Percentiles rank a stretch among this genome's conserved stretches.
Evolutionary conservation across 2,329 filamentous ascomycete species (phyloP).

Genomic region (Cryoendolithus antarcticus): DNA sequence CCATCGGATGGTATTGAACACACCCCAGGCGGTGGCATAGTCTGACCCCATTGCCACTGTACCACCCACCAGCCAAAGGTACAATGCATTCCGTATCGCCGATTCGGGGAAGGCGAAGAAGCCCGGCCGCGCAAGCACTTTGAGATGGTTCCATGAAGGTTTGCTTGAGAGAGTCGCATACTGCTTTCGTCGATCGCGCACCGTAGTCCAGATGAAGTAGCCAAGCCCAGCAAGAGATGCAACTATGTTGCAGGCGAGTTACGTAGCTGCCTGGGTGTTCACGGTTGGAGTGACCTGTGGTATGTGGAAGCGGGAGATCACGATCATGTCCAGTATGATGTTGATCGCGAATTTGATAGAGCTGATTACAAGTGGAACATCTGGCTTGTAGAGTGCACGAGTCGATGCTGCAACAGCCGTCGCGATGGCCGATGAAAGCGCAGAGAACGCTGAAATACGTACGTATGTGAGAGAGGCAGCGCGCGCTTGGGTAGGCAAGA

Average conservation of each 20-base stretch:
- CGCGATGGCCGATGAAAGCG: constrained; percentile 50
- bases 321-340: constrained; percentile 52
- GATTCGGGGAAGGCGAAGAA: constrained; percentile 51
- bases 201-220: constrained; percentile 45
- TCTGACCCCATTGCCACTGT: constrained; percentile 51
- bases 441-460: constrained; percentile 50
- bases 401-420: constrained; percentile 50
- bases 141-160: constrained; percentile 35
- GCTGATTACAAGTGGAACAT: constrained; percentile 56
- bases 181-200: constrained; percentile 5
- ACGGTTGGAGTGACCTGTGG: constrained; percentile 41
- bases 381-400: constrained; percentile 54
- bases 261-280: constrained; percentile 52
- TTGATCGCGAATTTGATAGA: constrained; percentile 52
- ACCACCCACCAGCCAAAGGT: constrained; percentile 56
- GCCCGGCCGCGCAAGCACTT: constrained; percentile 44
- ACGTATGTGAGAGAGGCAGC: constrained; percentile 50
- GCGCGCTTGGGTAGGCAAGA: constrained; percentile 50
- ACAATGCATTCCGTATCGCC: constrained; percentile 54
- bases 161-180: constrained; percentile 1
- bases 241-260: constrained; percentile 47
- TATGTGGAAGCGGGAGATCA: constrained; percentile 56
- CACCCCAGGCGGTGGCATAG: constrained; percentile 61
- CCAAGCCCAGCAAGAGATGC: constrained; percentile 43
- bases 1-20: constrained; percentile 65